Evolutionary conservation across 2,329 filamentous ascomycete genomes (phyloP).

Genomic region (Fonsecaea nubica): DNA sequence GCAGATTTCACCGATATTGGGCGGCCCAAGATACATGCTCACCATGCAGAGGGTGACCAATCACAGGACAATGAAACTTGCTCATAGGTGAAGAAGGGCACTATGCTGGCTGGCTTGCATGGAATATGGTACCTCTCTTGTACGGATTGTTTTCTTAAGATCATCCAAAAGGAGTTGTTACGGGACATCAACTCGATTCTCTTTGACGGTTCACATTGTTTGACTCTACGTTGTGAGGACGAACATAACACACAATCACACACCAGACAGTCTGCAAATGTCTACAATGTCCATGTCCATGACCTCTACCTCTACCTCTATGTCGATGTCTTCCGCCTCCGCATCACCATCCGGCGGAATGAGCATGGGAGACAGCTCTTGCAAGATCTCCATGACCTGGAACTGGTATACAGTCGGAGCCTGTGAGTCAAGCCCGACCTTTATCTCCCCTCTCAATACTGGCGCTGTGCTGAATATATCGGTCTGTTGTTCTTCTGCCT

Average conservation of each 20-base stretch:
- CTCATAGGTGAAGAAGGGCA: not conserved
- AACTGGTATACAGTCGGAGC: slow-evolving; percentile 73
- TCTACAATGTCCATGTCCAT: slow-evolving; percentile 19
- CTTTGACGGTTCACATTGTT: not conserved
- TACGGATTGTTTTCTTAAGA: not conserved
- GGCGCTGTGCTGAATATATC: slow-evolving; percentile 48
- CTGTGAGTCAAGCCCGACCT: slow-evolving; percentile 59
- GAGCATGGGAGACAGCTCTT: slow-evolving; percentile 9
- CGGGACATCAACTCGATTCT: not conserved
- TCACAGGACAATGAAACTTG: not conserved
- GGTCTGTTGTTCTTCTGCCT: slow-evolving; percentile 60
- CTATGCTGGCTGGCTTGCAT: not conserved
- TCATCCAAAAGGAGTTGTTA: not conserved
- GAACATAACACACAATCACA: not conserved
- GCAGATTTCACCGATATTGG: not conserved
- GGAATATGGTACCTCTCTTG: not conserved
- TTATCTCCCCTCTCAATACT: slow-evolving; percentile 51
- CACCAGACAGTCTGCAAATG: not conserved
- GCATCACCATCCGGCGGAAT: slow-evolving; percentile 1
- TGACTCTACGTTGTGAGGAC: not conserved
- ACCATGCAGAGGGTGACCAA: not conserved
- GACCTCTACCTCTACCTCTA: slow-evolving; percentile 2
- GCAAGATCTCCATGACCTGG: slow-evolving; percentile 66
- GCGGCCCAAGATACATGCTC: slow-evolving; percentile 1
- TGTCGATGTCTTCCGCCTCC: slow-evolving; percentile 10